phyloP scores from a whole-genome alignment of 768 basidiomycete species.

The Russula sp. region DNA sequence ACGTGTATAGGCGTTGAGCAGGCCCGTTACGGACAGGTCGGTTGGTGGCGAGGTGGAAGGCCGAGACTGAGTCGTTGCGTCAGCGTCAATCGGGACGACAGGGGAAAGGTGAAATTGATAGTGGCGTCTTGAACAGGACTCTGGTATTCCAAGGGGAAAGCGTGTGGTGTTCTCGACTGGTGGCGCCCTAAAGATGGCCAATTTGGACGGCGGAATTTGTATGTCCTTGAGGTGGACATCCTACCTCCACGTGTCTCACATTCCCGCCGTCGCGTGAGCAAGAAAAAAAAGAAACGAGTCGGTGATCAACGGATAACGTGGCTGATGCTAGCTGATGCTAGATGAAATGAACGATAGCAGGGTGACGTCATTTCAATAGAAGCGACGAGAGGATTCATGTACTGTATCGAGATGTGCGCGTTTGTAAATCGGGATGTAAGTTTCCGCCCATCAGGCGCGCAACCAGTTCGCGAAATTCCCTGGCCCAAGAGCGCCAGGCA shows the following conservation, averaged over 20 bases:
- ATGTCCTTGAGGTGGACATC: neutral
- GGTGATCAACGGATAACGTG: neutral
- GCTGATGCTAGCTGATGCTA: neutral
- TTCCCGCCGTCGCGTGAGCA: neutral
- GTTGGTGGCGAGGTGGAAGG: neutral
- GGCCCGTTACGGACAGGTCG: neutral
- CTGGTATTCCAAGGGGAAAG: constrained; percentile 9
- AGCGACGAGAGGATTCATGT: neutral
- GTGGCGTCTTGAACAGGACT: neutral
- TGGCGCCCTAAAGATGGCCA: neutral
- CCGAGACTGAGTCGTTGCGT: constrained; percentile 11
- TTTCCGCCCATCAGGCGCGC: constrained; percentile 15
- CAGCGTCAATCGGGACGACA: neutral
- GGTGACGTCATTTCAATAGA: constrained; percentile 12
- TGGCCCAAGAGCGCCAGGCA: constrained; percentile 1
- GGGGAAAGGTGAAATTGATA: constrained; percentile 8
- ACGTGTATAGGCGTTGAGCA: neutral
- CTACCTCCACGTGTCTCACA: constrained; percentile 1
- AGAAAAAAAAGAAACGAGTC: neutral
- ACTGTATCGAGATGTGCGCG: constrained; percentile 11
- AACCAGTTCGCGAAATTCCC: neutral
- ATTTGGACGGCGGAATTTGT: neutral
- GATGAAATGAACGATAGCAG: neutral
- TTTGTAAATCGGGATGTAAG: constrained; percentile 16
- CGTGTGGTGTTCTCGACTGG: constrained; percentile 4